Conservation (phyloP, 1,139 yeast species). For the Kazachstania sp. region DNA sequence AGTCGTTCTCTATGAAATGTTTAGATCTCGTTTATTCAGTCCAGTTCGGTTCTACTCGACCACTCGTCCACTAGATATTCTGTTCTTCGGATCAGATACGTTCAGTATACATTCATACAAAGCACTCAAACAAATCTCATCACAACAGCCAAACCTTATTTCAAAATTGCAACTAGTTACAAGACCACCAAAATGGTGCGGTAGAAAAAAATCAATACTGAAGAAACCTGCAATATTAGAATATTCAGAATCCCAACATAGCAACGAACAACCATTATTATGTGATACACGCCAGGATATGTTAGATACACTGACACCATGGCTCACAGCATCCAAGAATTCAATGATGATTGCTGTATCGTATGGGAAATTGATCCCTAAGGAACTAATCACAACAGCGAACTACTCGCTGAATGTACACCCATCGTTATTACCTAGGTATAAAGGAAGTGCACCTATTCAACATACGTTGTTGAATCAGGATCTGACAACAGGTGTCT, state of each 20-base stretch:
- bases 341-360: slow-evolving; percentile 82
- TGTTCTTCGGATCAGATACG: slow-evolving; percentile 75
- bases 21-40: neutral
- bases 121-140: slow-evolving; percentile 36
- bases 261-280: slow-evolving; percentile 25
- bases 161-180: slow-evolving; percentile 43
- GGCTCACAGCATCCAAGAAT: slow-evolving; percentile 23
- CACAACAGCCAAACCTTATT: neutral
- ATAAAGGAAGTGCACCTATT: slow-evolving; percentile 87
- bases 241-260: neutral
- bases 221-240: slow-evolving; percentile 50
- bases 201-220: slow-evolving; percentile 45
- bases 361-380: slow-evolving; percentile 74
- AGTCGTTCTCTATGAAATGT: too few species aligned
- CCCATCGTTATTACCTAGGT: slow-evolving; percentile 77
- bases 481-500: slow-evolving; percentile 65
- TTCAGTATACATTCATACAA: slow-evolving; percentile 58
- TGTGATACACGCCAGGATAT: slow-evolving; percentile 52
- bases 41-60: neutral
- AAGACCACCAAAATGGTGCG: slow-evolving; percentile 60
- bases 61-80: slow-evolving; percentile 33
- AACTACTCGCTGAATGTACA: slow-evolving; percentile 75
- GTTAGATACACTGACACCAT: slow-evolving; percentile 28
- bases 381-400: slow-evolving; percentile 40
- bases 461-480: slow-evolving; percentile 67